Evolutionary conservation across 306 rosid genomes (phyloP), one percentile per base, ranked within the genome.

Genomic region (Prunus campanulata): DNA sequence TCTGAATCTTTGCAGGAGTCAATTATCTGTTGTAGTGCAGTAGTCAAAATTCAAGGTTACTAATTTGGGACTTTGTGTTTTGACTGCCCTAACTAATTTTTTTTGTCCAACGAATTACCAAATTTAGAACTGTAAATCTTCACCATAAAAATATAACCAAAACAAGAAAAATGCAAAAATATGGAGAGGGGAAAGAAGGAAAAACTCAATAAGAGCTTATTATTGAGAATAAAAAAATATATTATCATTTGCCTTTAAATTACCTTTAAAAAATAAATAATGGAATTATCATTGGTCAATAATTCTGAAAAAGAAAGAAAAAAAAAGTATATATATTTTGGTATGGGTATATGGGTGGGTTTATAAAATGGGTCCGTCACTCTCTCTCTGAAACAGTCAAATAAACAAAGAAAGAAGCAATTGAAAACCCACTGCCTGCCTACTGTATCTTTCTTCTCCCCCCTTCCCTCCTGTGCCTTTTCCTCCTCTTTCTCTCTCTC

Each of bases 381-480:
- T 10, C 29, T 46, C 29, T 46, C 27, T 47, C 71, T 50, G 63
- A 60, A 65, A 55, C 80, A 47, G 75, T 68, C 61, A 72, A 72
- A 72, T 79, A 64, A 79, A 42, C 42, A 35, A 52, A 13, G 18
- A 78, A 78, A 59, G 27, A 35, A 77, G 22, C 42, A 73, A 76
- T 76, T 76, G 74, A 56, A 57, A 68, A 68, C 25, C 75, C 72
- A 81, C 70, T 79, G 76, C 32, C 77, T 77, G 12, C 48, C n/a
- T 8, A 56, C 76, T 50, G 59, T 32, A 24, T 51, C 71, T 78
- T 57, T 72, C 51, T 35, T 47, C 42, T 14, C 35, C 19, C 65
- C 70, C 19, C 50, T 56, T 51, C 70, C 63, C 47, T n/a, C 66
- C 76, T 55, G 5, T 24, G 14, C 27, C 15, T 49, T 56, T 35